Conservation (phyloP, 2,329 filamentous ascomycete genomes). For the Penicillium olsonii region DNA sequence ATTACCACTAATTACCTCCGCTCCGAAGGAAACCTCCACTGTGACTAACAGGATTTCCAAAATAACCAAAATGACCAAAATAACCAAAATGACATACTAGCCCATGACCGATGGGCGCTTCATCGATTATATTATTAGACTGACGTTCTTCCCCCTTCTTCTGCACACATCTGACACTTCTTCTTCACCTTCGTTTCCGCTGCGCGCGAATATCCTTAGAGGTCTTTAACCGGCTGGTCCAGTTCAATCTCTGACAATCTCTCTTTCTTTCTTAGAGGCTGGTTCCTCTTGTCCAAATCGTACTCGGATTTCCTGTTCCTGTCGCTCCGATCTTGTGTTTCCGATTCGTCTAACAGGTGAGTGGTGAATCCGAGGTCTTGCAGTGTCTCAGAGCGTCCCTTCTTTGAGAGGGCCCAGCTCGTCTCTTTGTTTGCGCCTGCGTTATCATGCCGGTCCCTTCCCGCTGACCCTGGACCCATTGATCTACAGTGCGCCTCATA, state of each 20-base stretch:
- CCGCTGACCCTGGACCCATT: conserved; percentile 18
- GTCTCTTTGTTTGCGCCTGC: conserved; percentile 20
- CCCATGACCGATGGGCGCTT: conserved; percentile 11
- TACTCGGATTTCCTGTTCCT: conserved; percentile 9
- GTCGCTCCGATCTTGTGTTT: conserved; percentile 7
- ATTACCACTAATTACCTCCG: not conserved
- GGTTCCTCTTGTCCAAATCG: conserved; percentile 32
- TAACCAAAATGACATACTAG: conserved; percentile 12
- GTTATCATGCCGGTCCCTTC: conserved; percentile 20
- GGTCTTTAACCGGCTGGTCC: conserved; percentile 39
- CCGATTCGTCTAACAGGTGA: conserved; percentile 13
- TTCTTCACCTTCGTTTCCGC: conserved; percentile 33
- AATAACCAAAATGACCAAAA: not conserved
- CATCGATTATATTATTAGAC: conserved; percentile 20
- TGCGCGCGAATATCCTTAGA: conserved; percentile 36
- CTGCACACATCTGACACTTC: conserved; percentile 19
- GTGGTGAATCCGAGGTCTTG: conserved; percentile 18
- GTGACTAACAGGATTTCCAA: not conserved
- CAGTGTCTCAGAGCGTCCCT: conserved; percentile 15
- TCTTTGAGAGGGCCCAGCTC: conserved; percentile 4
- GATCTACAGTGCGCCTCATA: conserved; percentile 17
- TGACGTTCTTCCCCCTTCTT: conserved; percentile 13
- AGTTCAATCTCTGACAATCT: conserved; percentile 31
- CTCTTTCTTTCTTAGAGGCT: conserved; percentile 38
- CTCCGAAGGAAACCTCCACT: not conserved